Evolutionary conservation across 139 green algal genomes (phyloP), one percentile per base, ranked within the genome.

Genomic region (Tetradesmus obliquus): DNA sequence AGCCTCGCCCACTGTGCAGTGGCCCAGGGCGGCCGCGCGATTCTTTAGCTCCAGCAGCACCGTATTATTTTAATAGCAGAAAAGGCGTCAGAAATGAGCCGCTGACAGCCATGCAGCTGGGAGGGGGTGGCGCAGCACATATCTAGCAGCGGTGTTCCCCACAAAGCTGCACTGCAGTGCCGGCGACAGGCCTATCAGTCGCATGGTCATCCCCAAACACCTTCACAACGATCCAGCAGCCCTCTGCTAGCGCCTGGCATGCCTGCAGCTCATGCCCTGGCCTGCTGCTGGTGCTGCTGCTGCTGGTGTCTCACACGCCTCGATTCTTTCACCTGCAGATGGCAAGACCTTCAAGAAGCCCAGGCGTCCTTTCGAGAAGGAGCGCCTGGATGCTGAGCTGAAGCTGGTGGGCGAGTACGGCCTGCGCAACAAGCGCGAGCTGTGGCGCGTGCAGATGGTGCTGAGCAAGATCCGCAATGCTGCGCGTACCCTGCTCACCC

Each of bases 271-370:
- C 76, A 45, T 7, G 17, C 3, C 60, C 13, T 81, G 32, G n/a
- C 74, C n/a, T 90, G 45, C 85, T 45, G 85, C 60, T 51, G 24
- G 2, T 60, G 62, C 7, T 89, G 32, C 85, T 45, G 60, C n/a
- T 32, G 24, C 60, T 69, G 10, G 32, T 51, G 17, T 9, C 2
- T 57, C 62, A 17, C 84, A 55, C 22, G 22, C 51, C n/a, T 88
- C 57, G 79, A 72, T 54, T 17, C 15, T 81, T 13, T 72, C 87
- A 55, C 88, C 57, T 76, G 89, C 95, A 99, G 97, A 99, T 95
- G 96, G 97, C 92, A 99, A 99, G 96, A 99, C 98, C 62, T 99
- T 99, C 95, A 99, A 99, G 96, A 99, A 99, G 97, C 98, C 98
- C 32, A 94, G 98, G 87, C 97, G 98, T 95, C 98, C 98, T 71